phyloP scores from a whole-genome alignment of 768 basidiomycete genomes.

The Tulasnella sp. region DNA sequence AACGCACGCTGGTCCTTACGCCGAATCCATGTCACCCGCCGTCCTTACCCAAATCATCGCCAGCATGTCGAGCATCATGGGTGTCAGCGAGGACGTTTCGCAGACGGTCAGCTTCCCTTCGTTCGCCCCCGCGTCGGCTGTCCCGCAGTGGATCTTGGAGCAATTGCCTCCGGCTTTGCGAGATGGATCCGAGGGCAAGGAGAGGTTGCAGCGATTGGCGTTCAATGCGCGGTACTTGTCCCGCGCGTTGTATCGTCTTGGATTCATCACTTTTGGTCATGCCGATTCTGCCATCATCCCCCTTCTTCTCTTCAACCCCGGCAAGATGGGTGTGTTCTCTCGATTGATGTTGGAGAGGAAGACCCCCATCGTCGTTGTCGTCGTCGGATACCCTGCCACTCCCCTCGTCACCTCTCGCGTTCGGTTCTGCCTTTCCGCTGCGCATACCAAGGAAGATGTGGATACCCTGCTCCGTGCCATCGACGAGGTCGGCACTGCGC shows the following conservation, averaged over 20 bases:
- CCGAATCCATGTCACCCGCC: constrained; percentile 84
- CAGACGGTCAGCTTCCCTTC: constrained; percentile 35
- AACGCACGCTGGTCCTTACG: constrained; percentile 76
- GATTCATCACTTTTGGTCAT: constrained; percentile 94
- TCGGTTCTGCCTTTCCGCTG: constrained; percentile 87
- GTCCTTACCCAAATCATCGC: constrained; percentile 87
- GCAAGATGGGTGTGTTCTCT: constrained; percentile 88
- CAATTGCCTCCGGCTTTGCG: constrained; percentile 60
- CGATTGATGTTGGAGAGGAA: constrained; percentile 75
- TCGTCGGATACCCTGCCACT: constrained; percentile 87
- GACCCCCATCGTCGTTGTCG: constrained; percentile 80
- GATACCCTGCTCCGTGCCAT: constrained; percentile 78
- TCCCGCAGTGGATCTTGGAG: constrained; percentile 63
- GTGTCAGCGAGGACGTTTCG: constrained; percentile 34
- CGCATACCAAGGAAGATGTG: constrained; percentile 96
- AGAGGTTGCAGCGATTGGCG: constrained; percentile 77
- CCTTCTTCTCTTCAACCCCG: constrained; percentile 82
- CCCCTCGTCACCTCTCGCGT: constrained; percentile 81
- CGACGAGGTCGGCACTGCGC: constrained; percentile 82
- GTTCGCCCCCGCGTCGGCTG: constrained; percentile 46
- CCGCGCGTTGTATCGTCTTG: constrained; percentile 75
- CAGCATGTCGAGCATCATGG: constrained; percentile 97
- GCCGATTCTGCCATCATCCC: constrained; percentile 90
- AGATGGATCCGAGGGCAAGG: constrained; percentile 76
- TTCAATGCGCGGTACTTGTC: constrained; percentile 95